Conservation (phyloP, 1,139 yeast genomes). For the Geotrichum carabidarum region DNA sequence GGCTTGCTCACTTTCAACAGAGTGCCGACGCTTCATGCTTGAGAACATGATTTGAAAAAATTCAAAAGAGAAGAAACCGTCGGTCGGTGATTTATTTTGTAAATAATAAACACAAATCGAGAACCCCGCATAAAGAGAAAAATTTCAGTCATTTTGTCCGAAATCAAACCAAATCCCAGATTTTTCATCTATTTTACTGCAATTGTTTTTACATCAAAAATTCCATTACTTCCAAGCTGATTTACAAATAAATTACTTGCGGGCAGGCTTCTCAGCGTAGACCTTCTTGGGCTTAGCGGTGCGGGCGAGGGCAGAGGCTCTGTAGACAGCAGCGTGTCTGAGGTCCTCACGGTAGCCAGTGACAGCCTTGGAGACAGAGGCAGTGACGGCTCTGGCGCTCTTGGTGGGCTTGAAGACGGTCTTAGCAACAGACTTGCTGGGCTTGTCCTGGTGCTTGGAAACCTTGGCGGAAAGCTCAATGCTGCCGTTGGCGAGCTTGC, state of each 20-base stretch:
- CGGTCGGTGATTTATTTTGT: too few relatives aligned
- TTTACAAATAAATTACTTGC: slow-evolving; percentile 19
- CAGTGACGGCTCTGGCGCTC: slow-evolving; percentile 42
- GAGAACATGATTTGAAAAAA: background rate
- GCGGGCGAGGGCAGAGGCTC: slow-evolving; percentile 44
- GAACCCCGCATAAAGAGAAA: too few relatives aligned
- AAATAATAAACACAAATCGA: too few relatives aligned
- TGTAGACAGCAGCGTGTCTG: slow-evolving; percentile 43
- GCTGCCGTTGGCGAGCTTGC: slow-evolving; percentile 36
- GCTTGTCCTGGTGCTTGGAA: slow-evolving; percentile 43
- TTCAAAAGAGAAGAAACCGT: too few relatives aligned
- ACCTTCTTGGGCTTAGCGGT: slow-evolving; percentile 39
- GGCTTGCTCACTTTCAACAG: background rate
- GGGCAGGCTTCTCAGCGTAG: slow-evolving; percentile 29
- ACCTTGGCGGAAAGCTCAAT: slow-evolving; percentile 43
- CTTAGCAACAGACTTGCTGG: slow-evolving; percentile 39
- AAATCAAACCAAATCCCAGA: too few relatives aligned
- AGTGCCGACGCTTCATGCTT: slow-evolving; percentile 3
- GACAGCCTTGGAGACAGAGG: slow-evolving; percentile 44
- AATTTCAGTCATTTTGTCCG: too few relatives aligned
- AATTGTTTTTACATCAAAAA: slow-evolving; percentile 6
- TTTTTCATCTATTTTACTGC: too few relatives aligned
- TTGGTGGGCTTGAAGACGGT: slow-evolving; percentile 43
- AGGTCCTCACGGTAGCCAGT: slow-evolving; percentile 48
- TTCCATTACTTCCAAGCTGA: slow-evolving; percentile 1